Evolutionary conservation across 2,329 filamentous ascomycete species (phyloP).

Genomic region (Aspergillus sergii): DNA sequence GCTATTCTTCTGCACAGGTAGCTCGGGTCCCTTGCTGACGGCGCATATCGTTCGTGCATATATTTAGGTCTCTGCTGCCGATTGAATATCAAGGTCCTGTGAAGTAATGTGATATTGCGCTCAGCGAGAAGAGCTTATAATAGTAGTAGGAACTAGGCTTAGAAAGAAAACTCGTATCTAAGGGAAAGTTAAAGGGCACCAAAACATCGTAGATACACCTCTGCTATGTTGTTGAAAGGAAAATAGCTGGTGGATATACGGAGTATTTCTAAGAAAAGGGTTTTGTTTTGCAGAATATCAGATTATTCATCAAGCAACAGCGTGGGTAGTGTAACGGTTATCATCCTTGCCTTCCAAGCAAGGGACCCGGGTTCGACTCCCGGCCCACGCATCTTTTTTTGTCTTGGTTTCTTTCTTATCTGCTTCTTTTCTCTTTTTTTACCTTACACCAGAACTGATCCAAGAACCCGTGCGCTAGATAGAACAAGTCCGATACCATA

Average conservation of each 20-base stretch:
- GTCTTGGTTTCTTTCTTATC: too few relatives aligned
- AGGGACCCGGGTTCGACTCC: constrained; percentile 9
- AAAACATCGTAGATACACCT: too few relatives aligned
- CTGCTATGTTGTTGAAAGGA: too few relatives aligned
- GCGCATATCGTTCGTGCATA: neutral
- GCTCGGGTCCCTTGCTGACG: neutral
- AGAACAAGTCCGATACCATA: too few relatives aligned
- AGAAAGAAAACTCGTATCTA: neutral
- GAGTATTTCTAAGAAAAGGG: too few relatives aligned
- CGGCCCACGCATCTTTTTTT: neutral
- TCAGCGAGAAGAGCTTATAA: neutral
- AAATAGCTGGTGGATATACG: too few relatives aligned
- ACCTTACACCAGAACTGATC: too few relatives aligned
- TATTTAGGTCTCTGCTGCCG: neutral
- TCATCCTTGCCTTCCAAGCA: constrained; percentile 10
- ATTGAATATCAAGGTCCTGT: neutral
- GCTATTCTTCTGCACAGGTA: neutral
- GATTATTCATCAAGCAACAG: neutral
- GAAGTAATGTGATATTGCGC: neutral
- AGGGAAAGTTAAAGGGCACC: neutral
- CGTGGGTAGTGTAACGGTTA: constrained; percentile 7
- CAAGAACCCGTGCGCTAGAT: too few relatives aligned
- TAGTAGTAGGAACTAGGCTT: neutral
- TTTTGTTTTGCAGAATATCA: too few relatives aligned
- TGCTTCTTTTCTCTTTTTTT: too few relatives aligned